phyloP scores from a whole-genome alignment of 495 filamentous ascomycete genomes.

The Aspergillus asperescens region DNA sequence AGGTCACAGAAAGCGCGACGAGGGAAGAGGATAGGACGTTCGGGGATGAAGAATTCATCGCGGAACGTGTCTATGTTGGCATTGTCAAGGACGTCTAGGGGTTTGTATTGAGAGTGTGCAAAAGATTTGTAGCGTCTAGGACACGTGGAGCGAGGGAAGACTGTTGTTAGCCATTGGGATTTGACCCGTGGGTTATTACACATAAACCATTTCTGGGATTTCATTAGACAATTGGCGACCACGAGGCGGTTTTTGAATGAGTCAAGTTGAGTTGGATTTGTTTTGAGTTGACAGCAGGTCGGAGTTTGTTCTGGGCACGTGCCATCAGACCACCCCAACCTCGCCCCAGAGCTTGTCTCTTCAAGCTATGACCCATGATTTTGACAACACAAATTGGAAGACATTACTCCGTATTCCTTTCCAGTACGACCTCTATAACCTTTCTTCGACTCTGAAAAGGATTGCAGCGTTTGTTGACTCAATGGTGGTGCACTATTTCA shows the following conservation, averaged over 20 bases:
- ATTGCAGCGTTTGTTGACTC: too few species aligned
- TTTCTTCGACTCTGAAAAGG: too few species aligned
- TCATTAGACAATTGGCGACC: slow-evolving; percentile 25
- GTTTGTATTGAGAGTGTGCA: slow-evolving; percentile 20
- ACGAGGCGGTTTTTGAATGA: background rate
- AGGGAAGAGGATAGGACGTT: slow-evolving; percentile 45
- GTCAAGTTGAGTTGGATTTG: too few species aligned
- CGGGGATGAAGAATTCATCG: slow-evolving; percentile 40
- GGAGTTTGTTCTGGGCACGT: too few species aligned
- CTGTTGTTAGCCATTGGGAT: slow-evolving; percentile 3
- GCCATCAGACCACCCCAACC: too few species aligned
- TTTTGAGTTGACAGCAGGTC: too few species aligned
- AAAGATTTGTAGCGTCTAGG: slow-evolving; percentile 18
- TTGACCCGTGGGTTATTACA: slow-evolving; percentile 15
- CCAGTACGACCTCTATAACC: too few species aligned
- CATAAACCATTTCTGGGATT: slow-evolving; percentile 22
- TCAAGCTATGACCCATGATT: too few species aligned
- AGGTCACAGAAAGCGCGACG: slow-evolving; percentile 37
- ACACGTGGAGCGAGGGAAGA: background rate
- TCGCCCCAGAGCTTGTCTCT: too few species aligned
- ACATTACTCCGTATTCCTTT: too few species aligned
- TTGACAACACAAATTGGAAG: too few species aligned
- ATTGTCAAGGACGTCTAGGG: slow-evolving; percentile 30
- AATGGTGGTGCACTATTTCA: too few species aligned
- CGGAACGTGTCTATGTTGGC: slow-evolving; percentile 43